phyloP scores from a whole-genome alignment of 208 protist genomes.

The Trypanosoma caninum region DNA sequence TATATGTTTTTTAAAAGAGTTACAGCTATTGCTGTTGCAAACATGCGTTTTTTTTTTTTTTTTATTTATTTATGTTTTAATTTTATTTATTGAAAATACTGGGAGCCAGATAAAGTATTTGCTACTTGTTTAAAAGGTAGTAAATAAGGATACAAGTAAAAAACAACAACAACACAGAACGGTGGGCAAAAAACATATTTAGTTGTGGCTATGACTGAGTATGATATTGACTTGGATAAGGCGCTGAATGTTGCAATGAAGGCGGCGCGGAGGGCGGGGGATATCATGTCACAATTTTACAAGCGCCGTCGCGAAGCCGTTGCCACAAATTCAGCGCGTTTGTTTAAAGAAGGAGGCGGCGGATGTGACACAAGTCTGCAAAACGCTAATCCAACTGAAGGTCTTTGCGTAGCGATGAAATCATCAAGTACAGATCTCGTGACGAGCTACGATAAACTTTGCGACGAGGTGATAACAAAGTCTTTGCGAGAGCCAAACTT shows the following conservation, averaged over 20 bases:
- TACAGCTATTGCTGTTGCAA: no score
- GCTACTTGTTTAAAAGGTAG: no score
- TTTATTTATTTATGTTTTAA: background rate
- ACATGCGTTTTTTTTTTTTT: background rate
- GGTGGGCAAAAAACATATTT: background rate
- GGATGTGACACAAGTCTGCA: background rate
- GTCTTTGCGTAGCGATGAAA: slow-evolving; percentile 29
- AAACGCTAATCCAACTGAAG: background rate
- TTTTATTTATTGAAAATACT: background rate
- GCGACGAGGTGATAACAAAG: slow-evolving; percentile 36
- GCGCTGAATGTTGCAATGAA: slow-evolving; percentile 46
- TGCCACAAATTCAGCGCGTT: slow-evolving; percentile 12
- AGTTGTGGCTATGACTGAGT: slow-evolving; percentile 10
- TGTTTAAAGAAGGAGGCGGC: background rate
- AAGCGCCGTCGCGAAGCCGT: slow-evolving; percentile 23
- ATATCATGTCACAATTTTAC: slow-evolving; percentile 40
- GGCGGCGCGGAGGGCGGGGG: slow-evolving; percentile 37
- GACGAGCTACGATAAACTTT: slow-evolving; percentile 46
- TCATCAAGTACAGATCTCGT: slow-evolving; percentile 39
- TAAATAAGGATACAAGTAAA: no score
- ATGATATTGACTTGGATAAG: slow-evolving; percentile 35
- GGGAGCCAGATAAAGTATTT: no score
- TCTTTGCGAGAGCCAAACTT: slow-evolving; percentile 29
- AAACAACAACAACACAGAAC: no score
- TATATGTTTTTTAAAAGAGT: no score